phyloP scores from a whole-genome alignment of 305 asterid genomes.

The Stenogyne calaminthoides region DNA sequence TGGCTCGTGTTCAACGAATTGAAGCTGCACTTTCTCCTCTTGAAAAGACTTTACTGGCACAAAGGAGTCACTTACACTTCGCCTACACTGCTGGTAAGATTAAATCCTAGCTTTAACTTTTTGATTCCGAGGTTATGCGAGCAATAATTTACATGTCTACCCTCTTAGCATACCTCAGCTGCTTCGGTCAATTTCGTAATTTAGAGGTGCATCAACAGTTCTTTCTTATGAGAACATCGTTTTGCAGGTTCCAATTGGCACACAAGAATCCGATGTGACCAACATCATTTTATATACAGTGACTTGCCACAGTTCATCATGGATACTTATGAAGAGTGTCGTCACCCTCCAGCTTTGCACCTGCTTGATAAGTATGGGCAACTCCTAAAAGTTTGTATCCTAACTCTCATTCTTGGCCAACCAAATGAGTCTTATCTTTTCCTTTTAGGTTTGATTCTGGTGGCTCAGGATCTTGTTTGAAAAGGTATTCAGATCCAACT shows the following conservation, averaged over 20 bases:
- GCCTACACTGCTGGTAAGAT: conserved; percentile 90
- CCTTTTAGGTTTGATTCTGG: conserved; percentile 80
- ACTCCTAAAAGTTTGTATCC: conserved; percentile 22
- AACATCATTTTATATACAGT: conserved; percentile 69
- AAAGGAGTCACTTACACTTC: conserved; percentile 84
- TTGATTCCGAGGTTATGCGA: neutral
- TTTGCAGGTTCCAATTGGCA: conserved; percentile 86
- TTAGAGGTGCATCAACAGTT: conserved; percentile 23
- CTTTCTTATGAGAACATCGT: conserved; percentile 33
- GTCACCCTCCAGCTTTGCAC: conserved; percentile 73
- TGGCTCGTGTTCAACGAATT: conserved; percentile 70
- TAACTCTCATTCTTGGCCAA: conserved; percentile 25
- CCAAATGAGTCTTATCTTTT: conserved; percentile 20
- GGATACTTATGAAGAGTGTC: conserved; percentile 83
- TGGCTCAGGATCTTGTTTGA: conserved; percentile 96
- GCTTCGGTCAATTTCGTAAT: conserved; percentile 17
- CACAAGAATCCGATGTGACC: conserved; percentile 49
- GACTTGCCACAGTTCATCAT: conserved; percentile 84
- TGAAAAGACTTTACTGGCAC: conserved; percentile 87
- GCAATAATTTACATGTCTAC: conserved; percentile 11
- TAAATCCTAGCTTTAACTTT: conserved; percentile 21
- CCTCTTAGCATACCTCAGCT: conserved; percentile 2
- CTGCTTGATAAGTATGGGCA: conserved; percentile 75
- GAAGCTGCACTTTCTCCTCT: conserved; percentile 88
- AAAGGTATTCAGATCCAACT: conserved; percentile 94